Percentiles rank a stretch among this genome's conserved stretches.
Conservation (phyloP, 352 stramenopile species). For the Elongisporangium undulatum region DNA sequence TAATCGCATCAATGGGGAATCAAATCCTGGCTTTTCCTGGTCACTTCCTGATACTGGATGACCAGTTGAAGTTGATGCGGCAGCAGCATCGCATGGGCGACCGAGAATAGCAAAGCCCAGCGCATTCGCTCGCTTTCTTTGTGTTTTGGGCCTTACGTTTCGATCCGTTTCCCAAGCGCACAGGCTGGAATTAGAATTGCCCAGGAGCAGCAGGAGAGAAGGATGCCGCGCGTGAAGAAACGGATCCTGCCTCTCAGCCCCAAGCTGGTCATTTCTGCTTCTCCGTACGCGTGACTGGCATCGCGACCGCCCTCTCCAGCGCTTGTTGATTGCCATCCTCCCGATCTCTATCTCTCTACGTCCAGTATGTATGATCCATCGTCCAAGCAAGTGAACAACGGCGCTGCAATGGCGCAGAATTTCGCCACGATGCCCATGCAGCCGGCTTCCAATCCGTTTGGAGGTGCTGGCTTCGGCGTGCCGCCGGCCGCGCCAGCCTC, state of each 20-base stretch:
- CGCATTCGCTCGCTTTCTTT: neutral
- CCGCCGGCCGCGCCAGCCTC: constrained; percentile 6
- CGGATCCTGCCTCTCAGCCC: neutral
- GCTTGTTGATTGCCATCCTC: neutral
- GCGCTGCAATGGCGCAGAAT: constrained; percentile 9
- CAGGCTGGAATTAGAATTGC: neutral
- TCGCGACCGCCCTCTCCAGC: neutral
- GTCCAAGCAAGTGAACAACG: constrained; percentile 20
- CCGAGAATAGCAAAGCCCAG: neutral
- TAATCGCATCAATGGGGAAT: neutral
- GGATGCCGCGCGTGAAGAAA: neutral
- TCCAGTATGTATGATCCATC: neutral
- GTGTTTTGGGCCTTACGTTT: neutral
- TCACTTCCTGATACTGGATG: neutral
- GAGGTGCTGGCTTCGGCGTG: constrained; percentile 6
- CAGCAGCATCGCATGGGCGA: neutral
- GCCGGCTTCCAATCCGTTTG: constrained; percentile 31
- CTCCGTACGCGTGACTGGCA: neutral
- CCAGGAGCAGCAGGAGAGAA: neutral
- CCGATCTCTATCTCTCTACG: neutral
- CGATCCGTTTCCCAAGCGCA: neutral
- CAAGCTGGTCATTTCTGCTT: neutral
- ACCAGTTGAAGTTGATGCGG: neutral
- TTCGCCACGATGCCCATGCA: constrained; percentile 22
- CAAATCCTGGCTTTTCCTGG: neutral